These are phyloP conservation scores for Aspergillus sp. DNA, from an alignment of 2,329 filamentous ascomycete species.

Conservation along the genomic window DNA sequence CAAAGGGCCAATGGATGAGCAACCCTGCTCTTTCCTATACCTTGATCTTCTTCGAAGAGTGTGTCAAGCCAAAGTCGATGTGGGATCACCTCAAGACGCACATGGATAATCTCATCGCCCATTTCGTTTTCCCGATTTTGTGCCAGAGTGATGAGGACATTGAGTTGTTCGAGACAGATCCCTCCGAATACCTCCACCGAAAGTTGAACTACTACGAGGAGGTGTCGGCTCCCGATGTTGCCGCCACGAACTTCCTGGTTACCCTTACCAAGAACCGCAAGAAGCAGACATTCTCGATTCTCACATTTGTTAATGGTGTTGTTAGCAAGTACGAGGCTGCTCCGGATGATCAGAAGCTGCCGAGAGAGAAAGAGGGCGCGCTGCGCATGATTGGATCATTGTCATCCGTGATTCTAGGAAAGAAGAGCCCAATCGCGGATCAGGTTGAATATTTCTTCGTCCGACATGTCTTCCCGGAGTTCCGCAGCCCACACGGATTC, in stretches of 20 bases:
- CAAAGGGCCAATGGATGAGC: slow-evolving; percentile 91
- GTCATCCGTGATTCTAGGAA: slow-evolving; percentile 88
- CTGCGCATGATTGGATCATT: slow-evolving; percentile 96
- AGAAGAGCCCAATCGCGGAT: slow-evolving; percentile 97
- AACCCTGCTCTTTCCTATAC: slow-evolving; percentile 92
- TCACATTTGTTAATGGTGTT: slow-evolving; percentile 91
- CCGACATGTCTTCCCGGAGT: slow-evolving; percentile 96
- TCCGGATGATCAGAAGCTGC: slow-evolving; percentile 85
- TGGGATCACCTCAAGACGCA: slow-evolving; percentile 93
- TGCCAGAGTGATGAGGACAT: slow-evolving; percentile 91
- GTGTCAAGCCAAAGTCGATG: slow-evolving; percentile 94
- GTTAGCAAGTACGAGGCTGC: slow-evolving; percentile 89
- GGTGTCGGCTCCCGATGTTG: slow-evolving; percentile 89
- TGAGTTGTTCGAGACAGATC: slow-evolving; percentile 90
- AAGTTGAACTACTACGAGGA: slow-evolving; percentile 99
- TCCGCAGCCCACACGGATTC: slow-evolving; percentile 87
- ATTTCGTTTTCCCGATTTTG: slow-evolving; percentile 92
- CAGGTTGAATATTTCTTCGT: slow-evolving; percentile 99
- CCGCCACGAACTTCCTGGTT: slow-evolving; percentile 94
- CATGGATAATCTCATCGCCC: slow-evolving; percentile 86
- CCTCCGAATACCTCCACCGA: slow-evolving; percentile 93
- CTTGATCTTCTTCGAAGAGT: slow-evolving; percentile 93
- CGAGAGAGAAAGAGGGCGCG: slow-evolving; percentile 93
- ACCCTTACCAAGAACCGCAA: slow-evolving; percentile 90
- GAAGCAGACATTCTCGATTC: slow-evolving; percentile 92